A percentile compares a stretch with the other conserved stretches of the same genome.
Evolutionary conservation across 257 asterid species (phyloP).

Genomic region (Apocynum venetum): DNA sequence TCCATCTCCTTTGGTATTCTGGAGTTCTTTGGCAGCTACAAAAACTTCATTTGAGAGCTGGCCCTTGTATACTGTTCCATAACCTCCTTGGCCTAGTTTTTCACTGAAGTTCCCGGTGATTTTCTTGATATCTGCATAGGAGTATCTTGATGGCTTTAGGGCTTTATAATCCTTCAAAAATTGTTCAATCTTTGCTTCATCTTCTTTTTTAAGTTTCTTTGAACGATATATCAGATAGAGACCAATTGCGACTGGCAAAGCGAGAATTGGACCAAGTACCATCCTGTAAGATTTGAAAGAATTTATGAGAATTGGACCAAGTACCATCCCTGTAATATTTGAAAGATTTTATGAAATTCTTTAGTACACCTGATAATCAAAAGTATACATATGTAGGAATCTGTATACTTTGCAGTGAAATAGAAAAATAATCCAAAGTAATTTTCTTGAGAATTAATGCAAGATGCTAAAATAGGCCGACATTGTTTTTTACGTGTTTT

Average conservation of each 20-base stretch:
- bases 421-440: too few species aligned
- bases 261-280: neutral
- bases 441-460: too few species aligned
- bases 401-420: too few species aligned
- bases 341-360: too few species aligned
- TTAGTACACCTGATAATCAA: too few species aligned
- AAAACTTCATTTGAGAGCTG: conserved; percentile 30
- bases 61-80: conserved; percentile 2
- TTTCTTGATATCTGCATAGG: conserved; percentile 37
- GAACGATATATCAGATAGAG: neutral
- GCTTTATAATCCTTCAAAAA: conserved; percentile 17
- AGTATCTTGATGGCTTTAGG: conserved; percentile 35
- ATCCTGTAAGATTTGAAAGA: too few species aligned
- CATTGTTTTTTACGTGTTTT: too few species aligned
- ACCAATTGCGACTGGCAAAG: neutral
- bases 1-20: conserved; percentile 27
- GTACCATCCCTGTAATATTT: too few species aligned
- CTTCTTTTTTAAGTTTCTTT: conserved; percentile 3
- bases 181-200: conserved; percentile 9
- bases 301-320: too few species aligned
- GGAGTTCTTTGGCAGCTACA: conserved; percentile 20
- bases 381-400: too few species aligned
- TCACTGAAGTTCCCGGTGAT: conserved; percentile 22
- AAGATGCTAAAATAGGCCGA: too few species aligned
- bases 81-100: conserved; percentile 29